Base-by-base conservation (phyloP, 257 asterid genomes). In the Schizonepeta tenuifolia region DNA sequence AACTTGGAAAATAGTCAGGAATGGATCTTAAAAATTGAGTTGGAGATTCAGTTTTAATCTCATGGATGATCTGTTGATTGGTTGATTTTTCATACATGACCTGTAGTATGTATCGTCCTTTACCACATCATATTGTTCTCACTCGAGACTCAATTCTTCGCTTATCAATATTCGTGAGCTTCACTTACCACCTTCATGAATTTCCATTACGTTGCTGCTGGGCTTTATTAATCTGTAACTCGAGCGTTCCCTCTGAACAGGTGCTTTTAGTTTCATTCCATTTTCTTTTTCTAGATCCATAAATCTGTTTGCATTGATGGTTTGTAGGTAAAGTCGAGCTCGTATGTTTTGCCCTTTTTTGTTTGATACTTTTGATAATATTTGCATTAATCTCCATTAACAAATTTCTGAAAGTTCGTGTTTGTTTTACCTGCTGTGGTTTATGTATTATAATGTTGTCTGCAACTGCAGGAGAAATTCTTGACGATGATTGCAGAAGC, bases 401-500 rank as follows among this genome's bases (percentile, higher is more conserved):
- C n/a, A n/a, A n/a, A n/a, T n/a, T n/a, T n/a, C n/a, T n/a, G n/a
- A n/a, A n/a, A n/a, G n/a, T n/a, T 21, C 10, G 3, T 7, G 41
- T 41, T 4, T 11, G 49, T 47, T 60, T n/a, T 26, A 21, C 74
- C 28, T 59, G 9, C 7, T 20, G 51, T 47, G 10, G 58, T 60
- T 54, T 43, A 18, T 35, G 28, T 28, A 46, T 67, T 33, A 20
- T 51, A 18, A 24, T 75, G 9, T 46, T 64, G n/a, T 47, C 26
- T 62, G 50, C 61, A 47, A 62, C 15, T 82, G 84, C 89, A 94
- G 99, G 97, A 91, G 53, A 84, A 79, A 83, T 94, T 94, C 44
- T 97, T 90, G 36, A 56, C 70, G 11, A 94, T 94, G 99, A 94
- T 94, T 49, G 90, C 92, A 14, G 90, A 88, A 33, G 95, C 97